A percentile compares a stretch with the other conserved stretches of the same genome.
phyloP scores from a whole-genome alignment of 768 basidiomycete species.

The Exidia glandulosa region DNA sequence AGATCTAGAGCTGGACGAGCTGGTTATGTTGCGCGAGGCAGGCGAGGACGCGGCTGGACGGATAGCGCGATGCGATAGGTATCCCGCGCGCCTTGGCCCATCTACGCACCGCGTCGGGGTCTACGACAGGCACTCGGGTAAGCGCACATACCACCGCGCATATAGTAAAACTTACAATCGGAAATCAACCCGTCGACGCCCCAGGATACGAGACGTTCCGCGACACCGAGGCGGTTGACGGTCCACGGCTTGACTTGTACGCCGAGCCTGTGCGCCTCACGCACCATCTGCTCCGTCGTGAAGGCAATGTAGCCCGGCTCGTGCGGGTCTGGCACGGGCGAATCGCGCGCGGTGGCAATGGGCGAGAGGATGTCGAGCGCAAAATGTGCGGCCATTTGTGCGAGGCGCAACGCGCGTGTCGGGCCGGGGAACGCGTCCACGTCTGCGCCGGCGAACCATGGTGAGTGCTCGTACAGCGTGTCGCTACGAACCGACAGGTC shows the following conservation, averaged over 20 bases:
- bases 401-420: slow-evolving; percentile 45
- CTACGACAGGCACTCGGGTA: slow-evolving; percentile 14
- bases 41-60: slow-evolving; percentile 45
- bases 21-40: slow-evolving; percentile 46
- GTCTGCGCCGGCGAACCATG: slow-evolving; percentile 61
- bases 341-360: slow-evolving; percentile 29
- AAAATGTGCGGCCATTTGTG: slow-evolving; percentile 56
- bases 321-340: slow-evolving; percentile 33
- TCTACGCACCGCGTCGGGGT: slow-evolving; percentile 47
- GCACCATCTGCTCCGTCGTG: slow-evolving; percentile 58
- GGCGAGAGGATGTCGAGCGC: slow-evolving; percentile 59
- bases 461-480: slow-evolving; percentile 30
- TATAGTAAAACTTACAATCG: slow-evolving; percentile 34
- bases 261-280: slow-evolving; percentile 50
- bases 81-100: slow-evolving; percentile 43
- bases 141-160: not conserved
- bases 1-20: not conserved
- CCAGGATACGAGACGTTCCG: slow-evolving; percentile 47
- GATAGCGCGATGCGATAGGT: slow-evolving; percentile 43
- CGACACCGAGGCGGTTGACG: slow-evolving; percentile 50
- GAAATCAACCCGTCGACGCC: slow-evolving; percentile 71
- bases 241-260: slow-evolving; percentile 67
- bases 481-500: slow-evolving; percentile 1
- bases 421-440: slow-evolving; percentile 54
- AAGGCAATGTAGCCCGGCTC: slow-evolving; percentile 40